Evolutionary conservation across 176 grass and related monocot genomes (phyloP).

Genomic region (Leersia perrieri): DNA sequence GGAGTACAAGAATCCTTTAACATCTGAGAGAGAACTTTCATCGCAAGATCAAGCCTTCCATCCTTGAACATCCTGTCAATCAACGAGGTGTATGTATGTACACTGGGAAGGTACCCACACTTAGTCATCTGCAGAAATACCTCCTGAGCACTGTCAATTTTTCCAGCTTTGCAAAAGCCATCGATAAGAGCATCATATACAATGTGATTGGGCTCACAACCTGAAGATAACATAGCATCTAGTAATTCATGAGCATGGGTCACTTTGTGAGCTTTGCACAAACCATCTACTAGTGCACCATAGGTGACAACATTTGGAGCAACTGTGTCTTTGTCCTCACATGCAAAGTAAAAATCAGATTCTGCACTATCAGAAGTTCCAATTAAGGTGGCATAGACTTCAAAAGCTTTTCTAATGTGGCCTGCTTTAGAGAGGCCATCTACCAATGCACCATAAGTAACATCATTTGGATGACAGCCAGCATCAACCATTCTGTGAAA

Average conservation of each 20-base stretch:
- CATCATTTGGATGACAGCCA: conserved; percentile 69
- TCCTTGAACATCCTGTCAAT: conserved; percentile 94
- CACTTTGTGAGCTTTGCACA: conserved; percentile 95
- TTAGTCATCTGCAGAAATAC: conserved; percentile 83
- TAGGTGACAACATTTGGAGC: conserved; percentile 90
- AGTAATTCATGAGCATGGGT: conserved; percentile 67
- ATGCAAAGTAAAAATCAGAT: conserved; percentile 61
- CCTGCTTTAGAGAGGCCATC: conserved; percentile 92
- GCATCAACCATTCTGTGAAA: conserved; percentile 72
- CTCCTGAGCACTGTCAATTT: conserved; percentile 79
- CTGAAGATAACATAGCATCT: conserved; percentile 65
- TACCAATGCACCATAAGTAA: conserved; percentile 89
- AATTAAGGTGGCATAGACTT: conserved; percentile 70
- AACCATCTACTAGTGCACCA: conserved; percentile 89
- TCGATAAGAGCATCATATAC: conserved; percentile 91
- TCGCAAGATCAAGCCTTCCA: conserved; percentile 90
- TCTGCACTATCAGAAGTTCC: conserved; percentile 51
- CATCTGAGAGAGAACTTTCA: conserved; percentile 94
- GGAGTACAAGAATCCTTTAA: conserved; percentile 76
- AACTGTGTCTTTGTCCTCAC: conserved; percentile 17
- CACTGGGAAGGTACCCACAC: conserved; percentile 70
- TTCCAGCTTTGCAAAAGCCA: conserved; percentile 88
- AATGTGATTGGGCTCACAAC: conserved; percentile 79
- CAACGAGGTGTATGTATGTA: conserved; percentile 88
- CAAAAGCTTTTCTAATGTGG: conserved; percentile 66